Conservation (phyloP, 495 filamentous ascomycete species). For the Hypoxylon lienhwacheense region DNA sequence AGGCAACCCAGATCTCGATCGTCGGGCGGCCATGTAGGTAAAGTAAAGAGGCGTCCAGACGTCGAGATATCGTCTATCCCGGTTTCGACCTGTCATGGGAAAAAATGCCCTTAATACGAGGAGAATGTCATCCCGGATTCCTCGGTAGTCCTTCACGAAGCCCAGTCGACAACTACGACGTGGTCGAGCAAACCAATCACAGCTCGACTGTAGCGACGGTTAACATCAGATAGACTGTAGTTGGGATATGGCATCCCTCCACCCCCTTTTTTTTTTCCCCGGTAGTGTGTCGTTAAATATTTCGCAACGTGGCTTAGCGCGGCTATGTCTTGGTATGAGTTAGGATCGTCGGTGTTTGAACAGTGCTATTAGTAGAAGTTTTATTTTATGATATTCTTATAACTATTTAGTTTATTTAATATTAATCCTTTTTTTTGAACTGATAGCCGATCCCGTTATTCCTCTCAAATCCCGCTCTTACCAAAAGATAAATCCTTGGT, state of each 20-base stretch:
- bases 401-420: no score
- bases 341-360: conserved; percentile 13
- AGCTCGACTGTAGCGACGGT: conserved; percentile 20
- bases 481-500: no score
- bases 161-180: neutral
- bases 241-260: no score
- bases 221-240: conserved; percentile 9
- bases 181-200: conserved; percentile 18
- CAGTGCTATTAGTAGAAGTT: neutral
- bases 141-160: neutral
- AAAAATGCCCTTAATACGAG: neutral
- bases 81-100: neutral
- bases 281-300: conserved; percentile 48
- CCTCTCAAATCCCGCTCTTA: no score
- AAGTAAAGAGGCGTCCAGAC: neutral
- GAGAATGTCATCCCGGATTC: neutral
- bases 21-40: neutral
- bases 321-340: conserved; percentile 13
- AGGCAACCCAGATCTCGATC: conserved; percentile 4
- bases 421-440: neutral
- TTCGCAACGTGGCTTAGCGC: conserved; percentile 51
- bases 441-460: no score
- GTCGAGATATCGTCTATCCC: neutral
- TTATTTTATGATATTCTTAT: no score
- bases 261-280: conserved; percentile 4